Evolutionary conservation across 202 grass and related monocot genomes (phyloP).

Genomic region (Miscanthus sacchariflorus): DNA sequence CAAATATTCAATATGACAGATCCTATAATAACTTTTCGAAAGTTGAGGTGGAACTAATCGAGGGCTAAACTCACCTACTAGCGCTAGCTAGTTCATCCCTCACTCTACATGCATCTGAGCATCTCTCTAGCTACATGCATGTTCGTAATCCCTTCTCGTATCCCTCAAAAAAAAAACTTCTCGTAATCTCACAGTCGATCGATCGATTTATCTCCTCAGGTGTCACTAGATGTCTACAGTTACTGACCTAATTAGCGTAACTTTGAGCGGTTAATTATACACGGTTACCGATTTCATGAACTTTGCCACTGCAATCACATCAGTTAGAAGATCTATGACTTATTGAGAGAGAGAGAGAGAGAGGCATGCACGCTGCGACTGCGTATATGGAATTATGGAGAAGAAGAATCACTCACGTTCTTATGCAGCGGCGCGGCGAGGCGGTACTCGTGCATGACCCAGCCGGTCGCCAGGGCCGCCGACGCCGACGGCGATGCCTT

Average conservation of each 20-base stretch:
- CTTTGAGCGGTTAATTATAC: background rate
- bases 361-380: background rate
- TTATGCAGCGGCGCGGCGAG: conserved; percentile 61
- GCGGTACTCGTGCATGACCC: conserved; percentile 96
- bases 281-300: background rate
- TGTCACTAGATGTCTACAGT: too few species aligned
- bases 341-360: background rate
- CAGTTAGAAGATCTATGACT: background rate
- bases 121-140: background rate
- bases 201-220: background rate
- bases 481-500: background rate
- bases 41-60: too few species aligned
- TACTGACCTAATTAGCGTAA: background rate
- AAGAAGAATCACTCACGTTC: conserved; percentile 37
- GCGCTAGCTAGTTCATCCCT: background rate
- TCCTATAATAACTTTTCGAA: too few species aligned
- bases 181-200: background rate
- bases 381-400: background rate
- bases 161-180: background rate
- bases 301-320: background rate
- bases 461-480: conserved; percentile 37
- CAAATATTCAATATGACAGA: too few species aligned
- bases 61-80: background rate
- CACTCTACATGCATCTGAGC: background rate
- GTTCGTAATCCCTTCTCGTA: background rate